Percentiles rank a stretch among this genome's conserved stretches.
These are phyloP conservation scores for Musa beccarii DNA, from an alignment of 176 grass and related monocot species.

Conservation along the genomic window DNA sequence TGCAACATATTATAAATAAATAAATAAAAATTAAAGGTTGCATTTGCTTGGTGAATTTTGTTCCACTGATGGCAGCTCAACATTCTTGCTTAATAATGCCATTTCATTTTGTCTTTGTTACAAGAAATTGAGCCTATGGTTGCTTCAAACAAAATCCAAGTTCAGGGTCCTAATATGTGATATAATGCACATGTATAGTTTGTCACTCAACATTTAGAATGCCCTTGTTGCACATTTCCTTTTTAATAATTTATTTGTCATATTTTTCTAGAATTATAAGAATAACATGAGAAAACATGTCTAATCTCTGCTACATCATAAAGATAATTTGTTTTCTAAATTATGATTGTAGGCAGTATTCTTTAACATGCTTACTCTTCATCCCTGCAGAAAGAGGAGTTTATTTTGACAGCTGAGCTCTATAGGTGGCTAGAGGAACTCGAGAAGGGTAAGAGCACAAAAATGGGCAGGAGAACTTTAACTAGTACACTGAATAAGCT, in stretches of 20 bases:
- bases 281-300: too few relatives aligned
- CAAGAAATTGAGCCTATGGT: background rate
- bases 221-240: too few relatives aligned
- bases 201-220: too few relatives aligned
- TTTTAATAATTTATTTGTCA: too few relatives aligned
- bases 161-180: background rate
- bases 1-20: too few relatives aligned
- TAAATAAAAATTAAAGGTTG: too few relatives aligned
- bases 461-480: conserved; percentile 80
- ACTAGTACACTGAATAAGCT: conserved; percentile 77
- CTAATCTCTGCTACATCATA: too few relatives aligned
- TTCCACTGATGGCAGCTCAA: background rate
- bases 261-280: too few relatives aligned
- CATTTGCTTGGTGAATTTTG: background rate
- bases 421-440: conserved; percentile 70
- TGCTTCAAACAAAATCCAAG: background rate
- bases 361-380: background rate
- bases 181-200: too few relatives aligned
- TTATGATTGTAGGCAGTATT: too few relatives aligned
- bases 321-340: background rate
- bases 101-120: background rate
- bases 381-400: conserved; percentile 62
- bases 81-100: background rate
- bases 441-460: conserved; percentile 65
- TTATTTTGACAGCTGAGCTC: conserved; percentile 69